These are phyloP conservation scores for Blastocrithidia nonstop DNA, from an alignment of 208 protist genomes.

Conservation along the genomic window DNA sequence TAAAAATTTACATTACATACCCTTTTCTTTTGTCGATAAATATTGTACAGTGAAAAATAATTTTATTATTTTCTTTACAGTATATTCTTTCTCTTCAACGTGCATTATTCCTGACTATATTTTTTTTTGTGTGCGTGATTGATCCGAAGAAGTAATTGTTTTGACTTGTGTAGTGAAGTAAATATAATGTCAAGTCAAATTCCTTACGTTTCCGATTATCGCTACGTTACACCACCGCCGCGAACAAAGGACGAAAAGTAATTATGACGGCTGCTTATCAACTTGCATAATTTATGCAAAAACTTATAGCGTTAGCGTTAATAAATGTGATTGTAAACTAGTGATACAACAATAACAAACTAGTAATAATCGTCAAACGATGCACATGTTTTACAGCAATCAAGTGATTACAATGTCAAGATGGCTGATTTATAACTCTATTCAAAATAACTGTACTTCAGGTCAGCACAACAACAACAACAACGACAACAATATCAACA, in stretches of 20 bases:
- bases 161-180: too few species aligned
- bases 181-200: too few species aligned
- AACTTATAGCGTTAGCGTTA: not conserved
- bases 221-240: constrained; percentile 11
- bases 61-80: constrained; percentile 8
- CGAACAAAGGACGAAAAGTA: not conserved
- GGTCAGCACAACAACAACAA: constrained; percentile 2
- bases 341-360: too few species aligned
- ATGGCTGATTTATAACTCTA: too few species aligned
- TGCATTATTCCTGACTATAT: not conserved
- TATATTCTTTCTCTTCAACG: not conserved
- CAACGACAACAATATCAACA: not conserved
- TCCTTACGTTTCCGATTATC: too few species aligned
- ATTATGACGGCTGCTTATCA: not conserved
- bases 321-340: too few species aligned
- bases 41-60: constrained; percentile 3
- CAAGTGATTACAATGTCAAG: too few species aligned
- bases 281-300: not conserved
- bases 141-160: too few species aligned
- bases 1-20: not conserved
- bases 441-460: too few species aligned
- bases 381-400: too few species aligned
- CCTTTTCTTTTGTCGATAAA: constrained; percentile 3
- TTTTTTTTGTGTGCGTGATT: too few species aligned
- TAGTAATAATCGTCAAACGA: too few species aligned